Conservation (phyloP, 2,329 filamentous ascomycete species). For the Pseudocercospora ulei region DNA sequence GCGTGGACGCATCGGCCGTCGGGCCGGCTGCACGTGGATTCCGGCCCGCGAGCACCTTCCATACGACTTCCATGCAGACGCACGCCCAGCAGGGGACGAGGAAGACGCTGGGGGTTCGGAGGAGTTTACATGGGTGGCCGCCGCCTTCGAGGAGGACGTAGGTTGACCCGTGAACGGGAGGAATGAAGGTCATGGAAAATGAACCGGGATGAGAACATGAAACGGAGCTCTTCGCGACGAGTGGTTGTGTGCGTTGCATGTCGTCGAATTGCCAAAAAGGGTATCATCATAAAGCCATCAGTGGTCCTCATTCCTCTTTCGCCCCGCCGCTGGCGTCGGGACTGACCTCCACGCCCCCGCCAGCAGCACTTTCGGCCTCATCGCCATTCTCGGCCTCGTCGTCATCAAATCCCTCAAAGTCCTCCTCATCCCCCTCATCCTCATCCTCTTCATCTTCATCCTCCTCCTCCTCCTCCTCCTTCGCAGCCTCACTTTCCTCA, state of each 20-base stretch:
- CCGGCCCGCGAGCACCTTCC: constrained; percentile 37
- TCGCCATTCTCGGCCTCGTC: constrained; percentile 29
- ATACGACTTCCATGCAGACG: constrained; percentile 38
- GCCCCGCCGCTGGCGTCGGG: constrained; percentile 14
- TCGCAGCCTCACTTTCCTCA: constrained; percentile 29
- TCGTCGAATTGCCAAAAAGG: constrained; percentile 10
- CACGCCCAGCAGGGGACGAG: too few relatives aligned
- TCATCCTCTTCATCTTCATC: constrained; percentile 29
- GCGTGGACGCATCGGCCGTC: too few relatives aligned
- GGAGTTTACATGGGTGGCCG: constrained; percentile 45
- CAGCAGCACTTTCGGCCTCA: constrained; percentile 10
- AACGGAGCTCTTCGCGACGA: not conserved
- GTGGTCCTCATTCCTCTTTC: constrained; percentile 8
- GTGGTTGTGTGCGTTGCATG: not conserved
- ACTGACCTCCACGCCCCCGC: constrained; percentile 14
- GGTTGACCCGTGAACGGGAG: not conserved
- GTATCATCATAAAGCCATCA: constrained; percentile 15
- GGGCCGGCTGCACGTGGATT: constrained; percentile 19
- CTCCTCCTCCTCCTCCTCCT: constrained; percentile 29
- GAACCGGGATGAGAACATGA: too few relatives aligned
- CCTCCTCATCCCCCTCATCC: constrained; percentile 23
- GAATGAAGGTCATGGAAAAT: too few relatives aligned
- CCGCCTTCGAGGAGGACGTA: constrained; percentile 8
- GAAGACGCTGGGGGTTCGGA: constrained; percentile 44
- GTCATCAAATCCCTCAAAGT: constrained; percentile 31